Evolutionary conservation across 83 land plant species (phyloP), one percentile per base, ranked within the genome.

Genomic region (Isoetes engelmannii): DNA sequence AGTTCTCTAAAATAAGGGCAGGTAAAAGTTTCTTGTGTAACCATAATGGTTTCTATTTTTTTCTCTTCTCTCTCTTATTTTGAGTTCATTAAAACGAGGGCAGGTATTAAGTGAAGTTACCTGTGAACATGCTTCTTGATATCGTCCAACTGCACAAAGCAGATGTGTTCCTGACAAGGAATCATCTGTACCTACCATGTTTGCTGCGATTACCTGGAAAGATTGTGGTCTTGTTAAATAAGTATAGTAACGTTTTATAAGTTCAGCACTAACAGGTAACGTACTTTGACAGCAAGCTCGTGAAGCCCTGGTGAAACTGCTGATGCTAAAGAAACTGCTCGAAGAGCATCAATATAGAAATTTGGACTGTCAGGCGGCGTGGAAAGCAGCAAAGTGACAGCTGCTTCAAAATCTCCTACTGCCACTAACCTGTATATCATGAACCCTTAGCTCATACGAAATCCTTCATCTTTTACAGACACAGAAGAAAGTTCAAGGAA

Each of bases 61-160:
- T 28, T 28, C 37, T 2, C 37, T 28, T 28, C 37, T 28, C 37
- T 28, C 37, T 28, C 37, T 28, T 28, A 28, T 28, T 28, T 0
- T 28, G 1, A 28, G 37, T 28, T 28, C 37, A 0, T 2, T 28
- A 2, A 28, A 28, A 28, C 37, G 2, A 28, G 37, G 37, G 37
- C 15, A 51, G 17, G 55, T 51, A 15, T 17, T 17, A 59, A 37
- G 62, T 9, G 62, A 12, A 18, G 37, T 28, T 57, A 90, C 99
- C 93, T 95, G 97, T 20, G 99, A 92, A 67, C 97, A 95, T 63
- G 99, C 99, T 79, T 95, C 99, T 63, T 90, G 97, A 76, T 91
- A 88, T 50, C 91, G 84, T 59, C 99, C 99, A 77, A 95, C 97
- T 73, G 97, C 97, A 81, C 97, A 95, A 19, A 95, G 92, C 71